Evolutionary conservation across 768 basidiomycete genomes (phyloP), one percentile per base, ranked within the genome.

Genomic region (Lactifluus subvellereus): DNA sequence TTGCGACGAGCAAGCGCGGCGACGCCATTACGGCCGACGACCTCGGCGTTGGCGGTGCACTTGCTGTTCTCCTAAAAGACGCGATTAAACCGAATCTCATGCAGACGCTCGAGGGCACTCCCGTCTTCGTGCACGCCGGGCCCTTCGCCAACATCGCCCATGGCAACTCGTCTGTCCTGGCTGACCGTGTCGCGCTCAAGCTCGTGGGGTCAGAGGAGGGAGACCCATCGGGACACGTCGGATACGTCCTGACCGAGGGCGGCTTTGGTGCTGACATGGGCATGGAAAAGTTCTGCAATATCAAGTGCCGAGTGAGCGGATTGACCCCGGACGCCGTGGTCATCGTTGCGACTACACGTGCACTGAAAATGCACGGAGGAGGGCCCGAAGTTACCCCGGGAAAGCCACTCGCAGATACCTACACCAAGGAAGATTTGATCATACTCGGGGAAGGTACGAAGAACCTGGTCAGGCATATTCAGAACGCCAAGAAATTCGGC

Each of bases 111-210:
- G 90, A 98, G 79, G 96, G 96, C 49, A 99, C 96, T 1, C 96
- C 96, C 43, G 97, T 99, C 66, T 98, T 99, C 71, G 97, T 99
- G 5, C 96, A 98, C 73, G 96, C 96, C 4, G 96, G 96, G 58
- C 97, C 96, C 32, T 99, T 99, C 73, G 96, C 96, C 67, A 98
- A 99, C 80, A 99, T 99, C 66, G 96, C 96, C 1, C 96, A 98
- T 71, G 93, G 94, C 51, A 99, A 98, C 77, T 98, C 95, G 1
- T 98, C 96, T 45, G 96, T 99, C 74, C 83, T 99, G 63, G 96
- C 96, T n/a, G 96, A 99, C 74, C 86, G 88, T 58, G 87, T 99
- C 58, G 96, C 96, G 37, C 83, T 99, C 69, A 99, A 99, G 77
- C 87, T 99, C 30, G 96, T 94, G 18, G 96, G 96, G 62, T 89